These are phyloP conservation scores for Hevea brasiliensis DNA, from an alignment of 345 rosid genomes.

Conservation along the genomic window DNA sequence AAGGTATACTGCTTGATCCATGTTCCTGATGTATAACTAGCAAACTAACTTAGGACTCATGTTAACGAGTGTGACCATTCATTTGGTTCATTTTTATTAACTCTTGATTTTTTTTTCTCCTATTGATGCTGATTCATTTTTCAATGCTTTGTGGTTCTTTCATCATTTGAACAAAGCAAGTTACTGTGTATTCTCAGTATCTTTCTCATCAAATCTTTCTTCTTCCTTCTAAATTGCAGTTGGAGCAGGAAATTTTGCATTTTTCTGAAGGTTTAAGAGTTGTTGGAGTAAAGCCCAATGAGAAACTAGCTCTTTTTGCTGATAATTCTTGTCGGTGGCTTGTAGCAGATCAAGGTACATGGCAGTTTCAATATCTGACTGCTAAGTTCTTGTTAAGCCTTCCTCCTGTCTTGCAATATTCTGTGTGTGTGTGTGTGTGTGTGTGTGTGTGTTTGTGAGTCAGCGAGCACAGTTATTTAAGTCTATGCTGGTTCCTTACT, in stretches of 20 bases:
- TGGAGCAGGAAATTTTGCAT: constrained; percentile 79
- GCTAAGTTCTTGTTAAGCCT: not conserved
- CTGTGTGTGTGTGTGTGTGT: not conserved
- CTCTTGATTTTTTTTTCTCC: not conserved
- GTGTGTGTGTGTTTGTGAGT: not conserved
- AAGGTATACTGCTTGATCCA: too few species aligned
- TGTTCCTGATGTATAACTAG: too few species aligned
- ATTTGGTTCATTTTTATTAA: not conserved
- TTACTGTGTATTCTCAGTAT: constrained; percentile 2
- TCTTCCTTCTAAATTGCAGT: constrained; percentile 41
- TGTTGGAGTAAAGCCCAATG: constrained; percentile 76
- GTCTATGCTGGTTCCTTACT: not conserved
- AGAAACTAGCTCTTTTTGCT: constrained; percentile 83
- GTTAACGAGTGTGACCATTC: not conserved
- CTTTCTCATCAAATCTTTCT: constrained; percentile 24
- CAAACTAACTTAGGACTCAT: too few species aligned
- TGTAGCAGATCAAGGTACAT: constrained; percentile 86
- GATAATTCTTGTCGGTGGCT: constrained; percentile 98
- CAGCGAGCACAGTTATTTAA: not conserved
- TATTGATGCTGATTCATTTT: not conserved
- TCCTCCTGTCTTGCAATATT: not conserved
- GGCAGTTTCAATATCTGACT: not conserved
- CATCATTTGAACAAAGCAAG: constrained; percentile 1
- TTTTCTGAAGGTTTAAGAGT: constrained; percentile 87
- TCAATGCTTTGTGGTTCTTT: not conserved